phyloP scores from a whole-genome alignment of 106 monocot species.

The Phalaenopsis aphrodite region DNA sequence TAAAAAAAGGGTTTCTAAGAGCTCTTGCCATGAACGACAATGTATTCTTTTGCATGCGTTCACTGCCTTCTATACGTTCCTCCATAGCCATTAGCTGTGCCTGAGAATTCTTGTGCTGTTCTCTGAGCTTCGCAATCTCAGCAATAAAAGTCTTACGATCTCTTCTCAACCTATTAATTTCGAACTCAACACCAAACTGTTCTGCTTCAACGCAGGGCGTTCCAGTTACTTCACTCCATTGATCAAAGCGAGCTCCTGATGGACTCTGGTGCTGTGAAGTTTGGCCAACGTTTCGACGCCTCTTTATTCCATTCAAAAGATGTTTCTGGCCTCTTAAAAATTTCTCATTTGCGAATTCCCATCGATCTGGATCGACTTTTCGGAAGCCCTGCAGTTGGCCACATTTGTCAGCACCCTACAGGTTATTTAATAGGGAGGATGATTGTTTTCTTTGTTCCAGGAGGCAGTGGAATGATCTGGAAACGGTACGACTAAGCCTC shows the following conservation, averaged over 20 bases:
- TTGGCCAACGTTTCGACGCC: constrained; percentile 33
- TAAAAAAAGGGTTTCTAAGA: constrained; percentile 59
- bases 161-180: constrained; percentile 50
- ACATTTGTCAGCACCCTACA: no score
- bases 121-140: constrained; percentile 74
- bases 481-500: no score
- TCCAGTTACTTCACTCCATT: neutral
- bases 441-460: no score
- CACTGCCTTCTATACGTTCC: constrained; percentile 47
- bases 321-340: constrained; percentile 44
- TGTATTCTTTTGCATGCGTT: constrained; percentile 70
- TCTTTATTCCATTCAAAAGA: constrained; percentile 42
- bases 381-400: constrained; percentile 47
- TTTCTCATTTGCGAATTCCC: constrained; percentile 60
- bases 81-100: constrained; percentile 53
- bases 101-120: constrained; percentile 54
- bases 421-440: no score
- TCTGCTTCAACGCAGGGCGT: constrained; percentile 53
- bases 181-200: constrained; percentile 48
- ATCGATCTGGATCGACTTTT: constrained; percentile 70
- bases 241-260: neutral
- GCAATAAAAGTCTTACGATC: constrained; percentile 70
- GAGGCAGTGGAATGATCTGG: no score
- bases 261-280: constrained; percentile 20
- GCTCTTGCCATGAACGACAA: constrained; percentile 73